These are phyloP conservation scores for Xylaria sp. DNA, from an alignment of 495 filamentous ascomycete genomes.

Conservation along the genomic window DNA sequence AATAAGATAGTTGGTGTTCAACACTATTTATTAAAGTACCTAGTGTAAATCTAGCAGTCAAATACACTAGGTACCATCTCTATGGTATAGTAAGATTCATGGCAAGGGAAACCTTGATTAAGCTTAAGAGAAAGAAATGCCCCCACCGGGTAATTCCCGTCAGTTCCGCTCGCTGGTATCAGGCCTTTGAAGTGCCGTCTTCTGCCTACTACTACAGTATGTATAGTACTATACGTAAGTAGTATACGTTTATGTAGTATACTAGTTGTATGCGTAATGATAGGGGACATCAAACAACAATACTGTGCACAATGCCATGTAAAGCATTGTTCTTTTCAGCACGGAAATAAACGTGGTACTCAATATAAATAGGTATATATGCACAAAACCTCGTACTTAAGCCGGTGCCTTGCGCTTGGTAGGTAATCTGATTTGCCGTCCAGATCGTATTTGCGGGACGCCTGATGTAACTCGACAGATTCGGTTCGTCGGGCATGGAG, in stretches of 20 bases:
- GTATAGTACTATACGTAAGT: too few relatives aligned
- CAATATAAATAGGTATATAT: not conserved
- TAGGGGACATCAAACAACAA: not conserved
- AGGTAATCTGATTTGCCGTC: slow-evolving; percentile 20
- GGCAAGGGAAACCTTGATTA: slow-evolving; percentile 11
- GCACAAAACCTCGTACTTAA: slow-evolving; percentile 24
- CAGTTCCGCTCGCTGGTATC: slow-evolving; percentile 7
- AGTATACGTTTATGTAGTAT: too few relatives aligned
- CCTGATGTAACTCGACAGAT: not conserved
- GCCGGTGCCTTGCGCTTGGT: slow-evolving; percentile 32
- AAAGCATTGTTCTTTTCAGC: not conserved
- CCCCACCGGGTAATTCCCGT: slow-evolving; percentile 21
- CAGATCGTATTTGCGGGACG: slow-evolving; percentile 30
- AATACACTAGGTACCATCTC: not conserved
- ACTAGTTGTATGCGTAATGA: too few relatives aligned
- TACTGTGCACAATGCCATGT: not conserved
- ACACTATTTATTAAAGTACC: not conserved
- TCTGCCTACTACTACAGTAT: not conserved
- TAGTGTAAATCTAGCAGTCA: not conserved
- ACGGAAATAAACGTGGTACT: not conserved
- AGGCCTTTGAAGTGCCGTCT: not conserved
- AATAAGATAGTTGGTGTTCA: not conserved
- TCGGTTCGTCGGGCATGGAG: not conserved
- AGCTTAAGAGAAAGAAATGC: not conserved
- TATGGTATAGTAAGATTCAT: not conserved